These are phyloP conservation scores for Saccharomyces uvarum DNA, from an alignment of 1,139 yeast species.

Conservation along the genomic window DNA sequence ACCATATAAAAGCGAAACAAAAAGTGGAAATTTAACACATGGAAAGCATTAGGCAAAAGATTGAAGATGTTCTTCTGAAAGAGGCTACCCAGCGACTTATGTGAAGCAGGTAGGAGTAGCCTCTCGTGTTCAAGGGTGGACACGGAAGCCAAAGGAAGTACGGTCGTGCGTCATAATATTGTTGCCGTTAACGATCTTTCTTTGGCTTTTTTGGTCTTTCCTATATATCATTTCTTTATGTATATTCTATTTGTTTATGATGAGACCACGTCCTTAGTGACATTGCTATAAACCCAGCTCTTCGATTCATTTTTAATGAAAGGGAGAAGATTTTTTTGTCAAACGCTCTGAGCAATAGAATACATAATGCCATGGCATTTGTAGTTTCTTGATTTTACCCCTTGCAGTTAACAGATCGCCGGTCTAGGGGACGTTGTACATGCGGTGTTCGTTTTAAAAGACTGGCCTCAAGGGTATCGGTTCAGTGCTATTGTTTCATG, in stretches of 20 bases:
- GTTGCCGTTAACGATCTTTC: background rate
- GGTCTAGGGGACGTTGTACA: too few relatives aligned
- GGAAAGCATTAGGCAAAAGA: background rate
- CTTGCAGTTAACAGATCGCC: background rate
- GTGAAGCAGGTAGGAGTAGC: background rate
- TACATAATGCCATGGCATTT: background rate
- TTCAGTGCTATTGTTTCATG: background rate
- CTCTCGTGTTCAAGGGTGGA: background rate
- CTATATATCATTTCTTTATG: background rate
- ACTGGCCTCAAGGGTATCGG: too few relatives aligned
- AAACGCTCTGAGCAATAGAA: constrained; percentile 34
- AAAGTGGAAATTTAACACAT: background rate
- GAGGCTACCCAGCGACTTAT: background rate
- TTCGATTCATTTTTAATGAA: constrained; percentile 33
- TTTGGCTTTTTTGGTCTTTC: background rate
- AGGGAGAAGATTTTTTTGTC: constrained; percentile 28
- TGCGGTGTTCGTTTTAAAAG: too few relatives aligned
- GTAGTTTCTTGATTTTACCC: background rate
- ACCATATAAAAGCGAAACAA: background rate
- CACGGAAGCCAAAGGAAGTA: background rate
- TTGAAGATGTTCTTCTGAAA: background rate
- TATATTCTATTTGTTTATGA: constrained; percentile 26
- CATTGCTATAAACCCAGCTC: constrained; percentile 46
- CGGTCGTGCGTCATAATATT: background rate
- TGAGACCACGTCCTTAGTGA: constrained; percentile 36